phyloP scores from a whole-genome alignment of 495 filamentous ascomycete genomes.

The Cudoniella acicularis region DNA sequence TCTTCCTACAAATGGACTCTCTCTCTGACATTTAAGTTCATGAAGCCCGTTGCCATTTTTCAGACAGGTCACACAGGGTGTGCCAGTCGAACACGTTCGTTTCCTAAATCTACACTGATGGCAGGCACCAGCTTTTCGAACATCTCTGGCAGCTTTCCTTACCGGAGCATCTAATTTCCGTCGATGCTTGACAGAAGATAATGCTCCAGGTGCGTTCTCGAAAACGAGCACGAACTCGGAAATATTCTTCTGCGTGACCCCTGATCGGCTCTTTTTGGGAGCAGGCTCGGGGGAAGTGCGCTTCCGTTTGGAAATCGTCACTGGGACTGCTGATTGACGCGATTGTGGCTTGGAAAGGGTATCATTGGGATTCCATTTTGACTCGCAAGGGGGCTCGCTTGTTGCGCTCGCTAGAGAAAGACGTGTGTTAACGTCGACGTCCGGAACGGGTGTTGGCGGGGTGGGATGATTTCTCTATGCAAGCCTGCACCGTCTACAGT shows the following conservation, averaged over 20 bases:
- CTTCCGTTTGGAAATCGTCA: constrained; percentile 6
- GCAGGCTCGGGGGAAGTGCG: not conserved
- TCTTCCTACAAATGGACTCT: constrained; percentile 17
- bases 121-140: constrained; percentile 16
- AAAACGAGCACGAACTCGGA: constrained; percentile 14
- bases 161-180: constrained; percentile 15
- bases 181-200: constrained; percentile 14
- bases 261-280: not conserved
- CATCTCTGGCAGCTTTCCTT: constrained; percentile 17
- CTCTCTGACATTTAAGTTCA: constrained; percentile 18
- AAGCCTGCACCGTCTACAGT: too few species aligned
- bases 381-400: not conserved
- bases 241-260: not conserved
- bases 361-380: not conserved
- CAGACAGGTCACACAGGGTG: constrained; percentile 16
- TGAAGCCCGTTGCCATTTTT: constrained; percentile 15
- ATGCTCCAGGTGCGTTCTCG: constrained; percentile 18
- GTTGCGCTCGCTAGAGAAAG: too few species aligned
- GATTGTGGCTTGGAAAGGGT: not conserved
- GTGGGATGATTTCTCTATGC: too few species aligned
- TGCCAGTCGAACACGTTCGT: constrained; percentile 19
- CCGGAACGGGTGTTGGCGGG: too few species aligned
- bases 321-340: not conserved
- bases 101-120: constrained; percentile 22
- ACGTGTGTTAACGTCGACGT: too few species aligned